Evolutionary conservation across 805 yeast genomes (phyloP), one percentile per base, ranked within the genome.

Genomic region (Candida patagonica): DNA sequence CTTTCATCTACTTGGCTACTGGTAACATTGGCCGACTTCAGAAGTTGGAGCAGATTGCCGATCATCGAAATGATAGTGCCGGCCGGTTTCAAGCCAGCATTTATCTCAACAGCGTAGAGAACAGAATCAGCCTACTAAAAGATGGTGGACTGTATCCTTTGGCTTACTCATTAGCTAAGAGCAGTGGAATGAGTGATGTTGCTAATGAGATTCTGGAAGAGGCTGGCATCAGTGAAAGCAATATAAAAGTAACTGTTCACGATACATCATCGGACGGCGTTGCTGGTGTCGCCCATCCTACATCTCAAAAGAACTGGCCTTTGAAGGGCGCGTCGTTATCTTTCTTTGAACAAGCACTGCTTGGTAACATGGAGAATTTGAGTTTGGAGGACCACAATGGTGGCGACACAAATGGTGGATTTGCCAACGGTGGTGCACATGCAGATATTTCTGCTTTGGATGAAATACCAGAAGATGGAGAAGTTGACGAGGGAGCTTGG

Each of bases 81-180:
- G 78, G 95, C 29, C 70, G 86, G 55, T 72, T 92, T 54, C 92
- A 85, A 55, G 88, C 87, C 53, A 76, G 92, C 19, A 62, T 88
- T 42, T 89, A 79, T 63, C 71, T 76, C 55, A 78, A 82, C 55
- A 80, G 85, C 41, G 70, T 78, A 30, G 80, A 79, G 53, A 76
- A 80, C 56, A 77, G 96, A 58, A 74, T 88, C 29, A 69, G 74
- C 50, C 74, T 81, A 10, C 78, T 83, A 50, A 73, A 80, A 37
- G 76, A 80, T 50, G 78, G 82, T 37, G 96, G 96, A 29, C 70
- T 88, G 62, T 65, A 73, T 37, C 87, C 97, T 5, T 72, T 94
- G 53, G 98, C 97, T 2, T 94, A 88, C 59, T 83, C 96, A 9
- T 73, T 87, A 46, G 96, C 98, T 17, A 84, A 82, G 59, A 68